Base-by-base conservation (phyloP, 129 eudicot genomes). In the Tagetes patula region DNA sequence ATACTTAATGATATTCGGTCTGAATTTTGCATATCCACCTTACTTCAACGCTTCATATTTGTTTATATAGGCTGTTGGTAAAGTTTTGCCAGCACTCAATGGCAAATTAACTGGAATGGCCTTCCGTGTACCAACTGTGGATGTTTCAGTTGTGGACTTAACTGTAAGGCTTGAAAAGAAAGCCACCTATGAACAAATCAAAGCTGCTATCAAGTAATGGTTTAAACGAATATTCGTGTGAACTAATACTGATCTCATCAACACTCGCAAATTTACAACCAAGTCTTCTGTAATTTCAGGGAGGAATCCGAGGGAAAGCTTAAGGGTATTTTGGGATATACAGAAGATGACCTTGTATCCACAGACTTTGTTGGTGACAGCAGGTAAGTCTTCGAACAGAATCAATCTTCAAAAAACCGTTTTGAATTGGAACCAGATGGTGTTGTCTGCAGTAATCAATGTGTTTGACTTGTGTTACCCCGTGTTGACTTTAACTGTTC, bases 291-390 rank as follows among this genome's bases (percentile, higher is more conserved):
- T 71, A 39, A 27, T 62, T 75, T 60, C 66, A 88, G 91, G 80
- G 95, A 88, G 81, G 91, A 88, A 61, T 88, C 96, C 11, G 87
- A 88, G 85, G 86, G 84, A 69, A 83, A 79, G 42, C 83, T 83
- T 36, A 88, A 88, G 83, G 96, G 91, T 8, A 88, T 85, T 55
- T 49, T 88, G 73, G 96, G 96, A 0, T 88, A 88, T 82, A 87
- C 89, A 9, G 95, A 90, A 67, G 96, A 90, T 2, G 95, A 90
- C 78, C 87, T 90, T 4, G 96, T 90, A 20, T 91, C 97, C 59
- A 83, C 95, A 1, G 95, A 88, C 83, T 91, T 91, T 10, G 59
- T 91, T n/a, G 97, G 97, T 54, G 97, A 91, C 61, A 91, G 85
- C 91, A 83, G 93, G 92, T 87, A 32, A 3, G 60, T 60, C 66